Base-by-base conservation (phyloP, 371 early-diverging fungal species). In the Mucor velutinosus region DNA sequence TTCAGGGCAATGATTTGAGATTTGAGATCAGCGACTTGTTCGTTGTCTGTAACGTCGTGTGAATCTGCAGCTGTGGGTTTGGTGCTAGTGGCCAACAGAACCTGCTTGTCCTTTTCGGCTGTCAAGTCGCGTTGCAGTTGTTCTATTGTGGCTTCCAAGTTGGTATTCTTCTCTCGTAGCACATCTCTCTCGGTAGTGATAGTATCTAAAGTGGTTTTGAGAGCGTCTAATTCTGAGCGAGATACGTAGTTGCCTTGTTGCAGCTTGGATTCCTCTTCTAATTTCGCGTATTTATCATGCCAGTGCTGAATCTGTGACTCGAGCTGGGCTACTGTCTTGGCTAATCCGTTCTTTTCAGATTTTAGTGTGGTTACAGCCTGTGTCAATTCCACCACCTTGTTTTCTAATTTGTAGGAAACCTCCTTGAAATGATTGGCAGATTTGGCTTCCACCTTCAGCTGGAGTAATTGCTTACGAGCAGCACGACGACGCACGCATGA, bases 321-420 rank as follows among this genome's bases (percentile, higher is more conserved):
- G 49, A 92, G 73, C 7, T 78, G 71, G 11, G 72, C 67, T 30
- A 86, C 74, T 47, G 83, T 84, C 25, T 84, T 79, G 27, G 67
- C 71, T 49, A 92, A 66, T 4, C 69, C 69, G 29, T 85, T 86
- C 73, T 88, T 89, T 73, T 94, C 95, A 41, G 85, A 78, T 62
- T 87, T 86, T 58, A 91, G 85, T 62, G 79, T 72, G 15, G 86
- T 87, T 62, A 98, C 72, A 43, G 82, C 78, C 79, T 93, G 94
- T 17, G 96, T 96, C 68, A 99, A 84, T 76, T 93, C 95, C 66
- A 98, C 90, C 57, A 99, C 92, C 86, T 97, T 98, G 82, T 87
- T 93, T 76, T 99, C 98, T 10, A 99, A 86, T 76, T 91, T 90
- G 79, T 93, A 93, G 5, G 97, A 94, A 27, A 92, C 87, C 73